phyloP scores from a whole-genome alignment of 257 asterid species.

The Ehretia macrophylla region DNA sequence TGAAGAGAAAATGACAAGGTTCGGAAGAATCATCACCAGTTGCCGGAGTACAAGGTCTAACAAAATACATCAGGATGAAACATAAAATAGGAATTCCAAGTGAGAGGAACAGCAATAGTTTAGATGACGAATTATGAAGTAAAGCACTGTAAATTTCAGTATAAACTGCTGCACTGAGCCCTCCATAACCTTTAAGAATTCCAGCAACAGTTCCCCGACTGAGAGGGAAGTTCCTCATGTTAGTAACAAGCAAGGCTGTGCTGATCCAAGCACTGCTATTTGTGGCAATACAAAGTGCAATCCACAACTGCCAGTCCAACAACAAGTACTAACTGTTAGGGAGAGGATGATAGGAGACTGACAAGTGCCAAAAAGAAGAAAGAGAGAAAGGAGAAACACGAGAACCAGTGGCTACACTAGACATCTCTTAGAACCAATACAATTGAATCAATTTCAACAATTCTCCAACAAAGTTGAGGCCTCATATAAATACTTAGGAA shows the following conservation, averaged over 20 bases:
- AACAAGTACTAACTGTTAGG: not conserved
- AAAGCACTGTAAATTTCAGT: conserved; percentile 51
- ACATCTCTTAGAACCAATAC: no score
- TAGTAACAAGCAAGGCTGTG: conserved; percentile 70
- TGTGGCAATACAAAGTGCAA: conserved; percentile 52
- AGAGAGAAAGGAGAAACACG: not conserved
- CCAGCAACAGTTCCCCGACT: conserved; percentile 74
- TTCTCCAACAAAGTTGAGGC: no score
- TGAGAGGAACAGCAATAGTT: conserved; percentile 50
- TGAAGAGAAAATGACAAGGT: conserved; percentile 48
- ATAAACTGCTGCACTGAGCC: conserved; percentile 66
- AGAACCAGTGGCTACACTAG: no score
- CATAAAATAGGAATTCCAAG: conserved; percentile 51
- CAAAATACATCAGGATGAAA: conserved; percentile 47
- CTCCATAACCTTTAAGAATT: conserved; percentile 65
- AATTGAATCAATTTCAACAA: no score
- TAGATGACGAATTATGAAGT: conserved; percentile 49
- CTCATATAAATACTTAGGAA: no score
- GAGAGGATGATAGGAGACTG: not conserved
- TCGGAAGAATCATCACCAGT: conserved; percentile 55
- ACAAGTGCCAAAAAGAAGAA: not conserved
- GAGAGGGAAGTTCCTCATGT: conserved; percentile 71
- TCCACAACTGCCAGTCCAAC: conserved; percentile 54
- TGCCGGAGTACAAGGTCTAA: conserved; percentile 64
- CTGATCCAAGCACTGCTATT: conserved; percentile 67